phyloP scores from a whole-genome alignment of 139 green algal species.

The Tetradesmus lagerheimii region DNA sequence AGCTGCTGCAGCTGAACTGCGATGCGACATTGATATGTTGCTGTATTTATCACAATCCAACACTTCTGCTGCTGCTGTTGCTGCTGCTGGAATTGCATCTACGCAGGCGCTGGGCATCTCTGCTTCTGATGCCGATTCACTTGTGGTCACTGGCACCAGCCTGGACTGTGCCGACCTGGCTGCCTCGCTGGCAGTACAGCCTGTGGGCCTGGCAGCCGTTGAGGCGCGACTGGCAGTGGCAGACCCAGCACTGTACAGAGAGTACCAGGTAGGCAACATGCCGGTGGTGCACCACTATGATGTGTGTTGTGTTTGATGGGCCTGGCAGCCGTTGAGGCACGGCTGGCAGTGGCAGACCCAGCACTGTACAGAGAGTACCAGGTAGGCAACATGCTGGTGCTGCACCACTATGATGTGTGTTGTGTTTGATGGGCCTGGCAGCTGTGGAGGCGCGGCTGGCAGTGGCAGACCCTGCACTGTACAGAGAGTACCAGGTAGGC shows the following conservation, averaged over 20 bases:
- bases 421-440: no score
- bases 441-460: background rate
- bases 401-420: no score
- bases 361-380: background rate
- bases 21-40: no score
- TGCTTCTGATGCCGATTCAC: background rate
- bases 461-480: background rate
- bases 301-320: no score
- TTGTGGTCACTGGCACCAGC: background rate
- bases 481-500: no score
- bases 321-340: background rate
- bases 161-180: background rate
- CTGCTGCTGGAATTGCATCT: background rate
- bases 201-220: conserved; percentile 21
- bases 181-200: background rate
- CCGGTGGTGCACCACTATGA: no score
- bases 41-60: no score
- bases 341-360: background rate
- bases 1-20: no score
- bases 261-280: conserved; percentile 30
- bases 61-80: no score
- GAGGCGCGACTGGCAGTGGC: conserved; percentile 10
- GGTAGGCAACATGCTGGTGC: no score
- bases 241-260: conserved; percentile 20
- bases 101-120: background rate